Evolutionary conservation across 345 rosid species (phyloP), one percentile per base, ranked within the genome.

Genomic region (Erodium maritimum): DNA sequence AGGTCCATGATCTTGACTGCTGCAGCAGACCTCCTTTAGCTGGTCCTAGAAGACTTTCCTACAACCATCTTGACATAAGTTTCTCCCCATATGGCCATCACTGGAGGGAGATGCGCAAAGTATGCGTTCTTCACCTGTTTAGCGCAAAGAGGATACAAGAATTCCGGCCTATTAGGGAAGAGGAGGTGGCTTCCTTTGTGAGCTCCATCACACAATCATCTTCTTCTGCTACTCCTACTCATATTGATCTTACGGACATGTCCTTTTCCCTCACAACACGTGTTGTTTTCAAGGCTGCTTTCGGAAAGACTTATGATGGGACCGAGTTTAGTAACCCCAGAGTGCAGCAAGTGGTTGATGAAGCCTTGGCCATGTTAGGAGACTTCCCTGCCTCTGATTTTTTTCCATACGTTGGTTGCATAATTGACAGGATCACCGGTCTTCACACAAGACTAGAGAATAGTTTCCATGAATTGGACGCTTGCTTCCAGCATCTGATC

Each of bases 21-120:
- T 73, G 74, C 21, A 79, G 61, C 61, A 64, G 85, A 48, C 85
- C 83, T 1, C 42, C 21, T 5, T 2, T 23, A 9, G 2, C 42
- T 37, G 58, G 59, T 22, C 37, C 61, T 14, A 45, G 29, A 29
- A 20, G 23, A 58, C 8, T 60, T 21, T 19, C 63, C 7, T 57
- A 56, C 17, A 37, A 56, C 21, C 21, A 58, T 5, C 65, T 58
- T 56, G 74, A 66, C 58, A 52, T 73, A 37, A 68, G 56, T 34
- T 72, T 69, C 17, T 20, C 58, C 1, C 62, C 48, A 2, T 69
- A 71, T 21, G 59, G 77, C 19, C 67, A 37, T 37, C 46, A 37
- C 14, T 37, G 46, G 46, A 37, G 46, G 13, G 46, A 37, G 14
- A 37, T 37, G 46, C 46, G 46, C 10, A 37, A 37, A 37, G 2